phyloP scores from a whole-genome alignment of 352 stramenopile genomes.

The Globisporangium paroecandrum region DNA sequence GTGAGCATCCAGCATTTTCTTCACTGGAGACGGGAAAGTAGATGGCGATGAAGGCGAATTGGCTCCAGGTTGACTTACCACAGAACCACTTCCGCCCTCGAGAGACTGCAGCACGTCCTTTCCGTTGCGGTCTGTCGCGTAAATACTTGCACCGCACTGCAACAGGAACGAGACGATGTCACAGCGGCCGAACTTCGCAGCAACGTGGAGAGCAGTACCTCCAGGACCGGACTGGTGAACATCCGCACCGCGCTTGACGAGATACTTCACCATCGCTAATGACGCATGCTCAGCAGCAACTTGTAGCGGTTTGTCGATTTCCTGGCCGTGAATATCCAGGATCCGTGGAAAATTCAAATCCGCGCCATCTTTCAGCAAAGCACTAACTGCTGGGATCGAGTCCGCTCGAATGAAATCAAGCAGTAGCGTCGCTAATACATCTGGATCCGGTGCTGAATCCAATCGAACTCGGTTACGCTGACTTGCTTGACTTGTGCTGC shows the following conservation, averaged over 20 bases:
- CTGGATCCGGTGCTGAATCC: constrained; percentile 54
- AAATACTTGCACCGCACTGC: constrained; percentile 65
- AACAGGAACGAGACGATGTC: constrained; percentile 73
- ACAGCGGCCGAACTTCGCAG: constrained; percentile 55
- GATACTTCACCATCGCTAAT: constrained; percentile 68
- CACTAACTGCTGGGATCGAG: constrained; percentile 66
- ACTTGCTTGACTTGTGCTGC: neutral
- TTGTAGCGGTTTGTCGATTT: constrained; percentile 68
- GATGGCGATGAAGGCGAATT: neutral
- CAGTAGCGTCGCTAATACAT: constrained; percentile 58
- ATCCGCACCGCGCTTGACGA: constrained; percentile 75
- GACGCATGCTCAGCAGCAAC: constrained; percentile 58
- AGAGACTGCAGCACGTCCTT: constrained; percentile 50
- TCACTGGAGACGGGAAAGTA: constrained; percentile 35
- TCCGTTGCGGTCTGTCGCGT: constrained; percentile 45
- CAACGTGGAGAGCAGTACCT: constrained; percentile 68
- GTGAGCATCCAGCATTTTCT: constrained; percentile 56
- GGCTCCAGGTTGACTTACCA: neutral
- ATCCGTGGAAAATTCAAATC: constrained; percentile 61
- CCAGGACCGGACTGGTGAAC: constrained; percentile 48
- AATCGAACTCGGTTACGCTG: constrained; percentile 31
- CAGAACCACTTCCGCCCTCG: constrained; percentile 6
- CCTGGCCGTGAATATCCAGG: constrained; percentile 40
- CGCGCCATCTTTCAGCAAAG: constrained; percentile 71
- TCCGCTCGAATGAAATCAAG: constrained; percentile 73